phyloP scores from a whole-genome alignment of 805 yeast species.

The Starmera caribaea region DNA sequence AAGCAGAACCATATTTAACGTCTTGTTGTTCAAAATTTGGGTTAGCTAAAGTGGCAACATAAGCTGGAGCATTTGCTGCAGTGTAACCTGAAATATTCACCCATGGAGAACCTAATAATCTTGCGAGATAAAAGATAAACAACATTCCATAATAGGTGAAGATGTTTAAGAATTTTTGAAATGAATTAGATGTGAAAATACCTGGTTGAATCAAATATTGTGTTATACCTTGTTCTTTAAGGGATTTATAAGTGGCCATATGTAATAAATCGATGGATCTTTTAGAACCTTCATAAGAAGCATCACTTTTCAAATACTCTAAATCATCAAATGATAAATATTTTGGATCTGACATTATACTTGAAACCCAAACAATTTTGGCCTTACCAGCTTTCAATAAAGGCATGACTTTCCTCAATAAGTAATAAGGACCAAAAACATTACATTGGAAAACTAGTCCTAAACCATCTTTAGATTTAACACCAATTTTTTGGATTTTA shows the following conservation, averaged over 20 bases:
- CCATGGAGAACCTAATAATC: conserved; percentile 77
- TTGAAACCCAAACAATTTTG: conserved; percentile 74
- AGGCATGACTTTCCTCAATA: conserved; percentile 56
- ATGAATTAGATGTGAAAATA: conserved; percentile 77
- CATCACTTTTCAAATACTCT: conserved; percentile 51
- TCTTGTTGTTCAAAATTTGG: conserved; percentile 36
- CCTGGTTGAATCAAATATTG: conserved; percentile 92
- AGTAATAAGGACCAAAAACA: conserved; percentile 91
- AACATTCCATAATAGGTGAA: conserved; percentile 84
- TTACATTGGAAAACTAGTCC: conserved; percentile 91
- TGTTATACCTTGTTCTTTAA: conserved; percentile 44
- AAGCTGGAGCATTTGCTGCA: conserved; percentile 83
- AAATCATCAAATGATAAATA: conserved; percentile 68
- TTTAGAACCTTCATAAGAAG: conserved; percentile 89
- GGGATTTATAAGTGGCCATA: conserved; percentile 48
- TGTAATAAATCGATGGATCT: conserved; percentile 79
- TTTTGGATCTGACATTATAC: conserved; percentile 71
- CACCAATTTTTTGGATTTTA: conserved; percentile 75
- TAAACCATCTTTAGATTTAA: conserved; percentile 64
- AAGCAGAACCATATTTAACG: conserved; percentile 66
- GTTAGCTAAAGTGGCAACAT: conserved; percentile 46
- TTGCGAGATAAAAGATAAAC: conserved; percentile 70
- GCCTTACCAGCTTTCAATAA: conserved; percentile 49
- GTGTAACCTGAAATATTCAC: conserved; percentile 82
- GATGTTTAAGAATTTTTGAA: conserved; percentile 63